Evolutionary conservation across 345 rosid species (phyloP).

Genomic region (Balakata baccata): DNA sequence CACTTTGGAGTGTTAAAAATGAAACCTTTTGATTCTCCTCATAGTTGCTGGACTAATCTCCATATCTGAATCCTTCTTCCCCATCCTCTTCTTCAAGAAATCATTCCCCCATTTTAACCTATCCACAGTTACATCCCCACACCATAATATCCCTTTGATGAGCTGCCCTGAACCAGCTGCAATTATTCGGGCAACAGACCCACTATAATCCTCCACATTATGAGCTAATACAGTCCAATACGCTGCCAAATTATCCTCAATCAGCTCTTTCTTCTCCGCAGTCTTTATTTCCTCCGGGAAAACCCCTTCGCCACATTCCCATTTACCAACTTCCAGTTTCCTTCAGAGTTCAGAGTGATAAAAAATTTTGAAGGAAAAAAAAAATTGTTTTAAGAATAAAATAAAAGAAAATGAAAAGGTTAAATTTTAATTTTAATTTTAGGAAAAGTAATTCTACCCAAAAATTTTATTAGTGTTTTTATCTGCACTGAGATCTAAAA

Average conservation of each 20-base stretch:
- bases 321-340: constrained; percentile 19
- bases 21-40: constrained; percentile 74
- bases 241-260: constrained; percentile 64
- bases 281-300: constrained; percentile 26
- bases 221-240: constrained; percentile 98
- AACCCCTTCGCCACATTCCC: constrained; percentile 22
- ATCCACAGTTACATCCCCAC: constrained; percentile 89
- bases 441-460: no score
- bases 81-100: constrained; percentile 57
- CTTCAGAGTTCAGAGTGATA: not conserved
- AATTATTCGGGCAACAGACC: constrained; percentile 56
- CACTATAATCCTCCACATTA: constrained; percentile 82
- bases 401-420: no score
- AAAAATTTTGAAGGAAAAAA: no score
- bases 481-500: no score
- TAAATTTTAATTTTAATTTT: no score
- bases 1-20: constrained; percentile 44
- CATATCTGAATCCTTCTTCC: constrained; percentile 34
- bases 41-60: constrained; percentile 61
- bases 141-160: constrained; percentile 86
- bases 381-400: no score
- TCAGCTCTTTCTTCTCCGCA: constrained; percentile 25
- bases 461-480: no score
- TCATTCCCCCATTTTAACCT: constrained; percentile 73
- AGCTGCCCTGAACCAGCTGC: constrained; percentile 88